Percentiles rank a stretch among this genome's conserved stretches.
These are phyloP conservation scores for Acanthamoeba royreba DNA, from an alignment of 208 protist species.

Conservation along the genomic window DNA sequence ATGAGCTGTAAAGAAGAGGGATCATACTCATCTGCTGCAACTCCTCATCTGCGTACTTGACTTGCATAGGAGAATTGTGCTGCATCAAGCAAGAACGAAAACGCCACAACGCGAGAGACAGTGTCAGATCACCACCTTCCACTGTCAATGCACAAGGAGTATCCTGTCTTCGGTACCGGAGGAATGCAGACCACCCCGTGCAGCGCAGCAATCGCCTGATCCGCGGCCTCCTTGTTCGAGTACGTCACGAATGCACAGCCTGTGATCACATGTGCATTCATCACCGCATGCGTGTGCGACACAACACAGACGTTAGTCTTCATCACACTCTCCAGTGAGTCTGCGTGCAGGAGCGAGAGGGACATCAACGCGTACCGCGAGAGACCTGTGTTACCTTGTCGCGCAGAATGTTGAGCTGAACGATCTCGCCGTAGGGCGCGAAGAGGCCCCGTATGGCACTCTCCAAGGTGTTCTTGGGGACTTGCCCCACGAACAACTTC, in stretches of 20 bases:
- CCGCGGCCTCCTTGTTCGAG: slow-evolving; percentile 20
- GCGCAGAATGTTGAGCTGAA: slow-evolving; percentile 2
- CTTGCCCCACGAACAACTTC: slow-evolving; percentile 65
- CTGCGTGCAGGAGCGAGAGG: background rate
- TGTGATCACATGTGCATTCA: too few species aligned
- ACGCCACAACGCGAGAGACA: too few species aligned
- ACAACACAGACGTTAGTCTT: background rate
- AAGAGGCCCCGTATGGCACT: slow-evolving; percentile 45
- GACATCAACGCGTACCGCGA: background rate
- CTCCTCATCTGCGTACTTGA: background rate
- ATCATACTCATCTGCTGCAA: background rate
- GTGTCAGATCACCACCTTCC: background rate
- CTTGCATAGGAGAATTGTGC: background rate
- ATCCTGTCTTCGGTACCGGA: background rate
- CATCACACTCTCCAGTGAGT: background rate
- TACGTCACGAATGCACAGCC: slow-evolving; percentile 58
- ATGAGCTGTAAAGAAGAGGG: background rate
- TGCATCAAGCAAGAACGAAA: background rate
- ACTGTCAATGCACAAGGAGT: background rate
- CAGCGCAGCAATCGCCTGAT: slow-evolving; percentile 46
- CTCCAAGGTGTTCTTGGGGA: slow-evolving; percentile 55
- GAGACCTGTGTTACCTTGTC: background rate
- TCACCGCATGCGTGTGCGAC: background rate
- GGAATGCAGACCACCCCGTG: slow-evolving; percentile 53
- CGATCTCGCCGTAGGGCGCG: slow-evolving; percentile 28